These are phyloP conservation scores for Tolypocladium inflatum DNA, from an alignment of 2,329 filamentous ascomycete species.

Conservation along the genomic window DNA sequence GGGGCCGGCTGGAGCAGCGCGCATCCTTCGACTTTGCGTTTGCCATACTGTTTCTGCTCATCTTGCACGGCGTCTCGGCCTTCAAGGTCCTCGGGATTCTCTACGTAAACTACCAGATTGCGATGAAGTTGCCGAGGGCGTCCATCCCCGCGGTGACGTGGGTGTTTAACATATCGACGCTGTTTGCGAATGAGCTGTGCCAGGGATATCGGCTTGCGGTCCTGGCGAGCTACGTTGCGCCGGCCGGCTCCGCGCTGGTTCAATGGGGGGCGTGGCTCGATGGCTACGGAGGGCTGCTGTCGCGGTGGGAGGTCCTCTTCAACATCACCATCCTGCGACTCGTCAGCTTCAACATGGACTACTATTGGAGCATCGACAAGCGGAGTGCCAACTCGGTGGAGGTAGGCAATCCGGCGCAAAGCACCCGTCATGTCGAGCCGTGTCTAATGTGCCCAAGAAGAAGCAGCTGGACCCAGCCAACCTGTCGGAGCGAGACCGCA, in stretches of 20 bases:
- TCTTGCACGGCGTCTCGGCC: constrained; percentile 76
- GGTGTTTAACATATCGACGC: constrained; percentile 74
- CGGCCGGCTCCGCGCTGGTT: constrained; percentile 33
- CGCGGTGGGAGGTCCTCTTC: constrained; percentile 94
- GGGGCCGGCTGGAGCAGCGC: constrained; percentile 56
- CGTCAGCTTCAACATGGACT: constrained; percentile 95
- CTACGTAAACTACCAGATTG: constrained; percentile 71
- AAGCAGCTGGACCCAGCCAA: constrained; percentile 84
- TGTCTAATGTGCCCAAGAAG: constrained; percentile 76
- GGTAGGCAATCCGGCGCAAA: constrained; percentile 45
- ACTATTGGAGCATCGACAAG: constrained; percentile 79
- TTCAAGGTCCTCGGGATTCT: constrained; percentile 77
- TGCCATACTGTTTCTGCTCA: constrained; percentile 66
- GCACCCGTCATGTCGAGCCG: not conserved
- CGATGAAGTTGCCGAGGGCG: constrained; percentile 57
- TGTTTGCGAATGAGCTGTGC: constrained; percentile 85
- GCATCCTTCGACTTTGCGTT: constrained; percentile 77
- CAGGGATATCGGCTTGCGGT: constrained; percentile 64
- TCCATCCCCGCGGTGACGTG: constrained; percentile 73
- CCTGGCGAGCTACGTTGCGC: constrained; percentile 45
- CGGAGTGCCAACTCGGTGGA: constrained; percentile 60
- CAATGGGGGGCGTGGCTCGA: constrained; percentile 67
- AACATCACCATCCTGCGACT: constrained; percentile 88
- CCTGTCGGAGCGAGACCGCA: constrained; percentile 81
- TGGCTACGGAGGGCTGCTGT: constrained; percentile 69